Evolutionary conservation across 1,139 yeast genomes (phyloP).

Genomic region (Candida tunisiensis): DNA sequence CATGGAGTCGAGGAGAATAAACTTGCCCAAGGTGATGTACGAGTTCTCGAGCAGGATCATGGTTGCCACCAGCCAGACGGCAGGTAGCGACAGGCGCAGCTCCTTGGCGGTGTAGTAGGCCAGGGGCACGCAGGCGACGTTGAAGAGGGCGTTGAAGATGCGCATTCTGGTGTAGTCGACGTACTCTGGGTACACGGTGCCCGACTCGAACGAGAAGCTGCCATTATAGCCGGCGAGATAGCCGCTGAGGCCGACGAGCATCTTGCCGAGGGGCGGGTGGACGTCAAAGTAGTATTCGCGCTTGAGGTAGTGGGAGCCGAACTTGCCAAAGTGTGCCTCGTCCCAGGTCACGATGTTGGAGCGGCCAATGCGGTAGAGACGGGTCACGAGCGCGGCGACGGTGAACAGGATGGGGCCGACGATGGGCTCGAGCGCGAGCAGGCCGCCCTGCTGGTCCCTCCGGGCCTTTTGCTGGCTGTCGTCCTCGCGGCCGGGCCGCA

Average conservation of each 20-base stretch:
- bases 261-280: constrained; percentile 96
- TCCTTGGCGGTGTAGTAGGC: constrained; percentile 88
- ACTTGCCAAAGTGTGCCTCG: constrained; percentile 53
- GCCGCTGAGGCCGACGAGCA: constrained; percentile 92
- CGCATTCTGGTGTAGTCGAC: constrained; percentile 87
- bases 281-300: constrained; percentile 95
- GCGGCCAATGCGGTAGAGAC: constrained; percentile 50
- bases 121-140: constrained; percentile 79
- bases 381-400: constrained; percentile 41
- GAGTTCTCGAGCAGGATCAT: constrained; percentile 81
- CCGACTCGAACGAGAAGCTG: constrained; percentile 86
- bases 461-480: too few species aligned
- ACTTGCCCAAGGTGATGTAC: constrained; percentile 78
- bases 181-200: constrained; percentile 70
- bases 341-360: constrained; percentile 79
- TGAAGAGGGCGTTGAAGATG: constrained; percentile 79
- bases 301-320: constrained; percentile 83
- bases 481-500: too few species aligned
- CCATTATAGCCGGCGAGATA: constrained; percentile 92
- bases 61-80: constrained; percentile 78
- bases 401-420: constrained; percentile 44
- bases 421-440: constrained; percentile 23
- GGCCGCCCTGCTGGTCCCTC: constrained; percentile 6
- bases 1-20: constrained; percentile 93
- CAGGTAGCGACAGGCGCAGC: constrained; percentile 60